Conservation (phyloP, 495 filamentous ascomycete species). For the Jackrogersella minutella region DNA sequence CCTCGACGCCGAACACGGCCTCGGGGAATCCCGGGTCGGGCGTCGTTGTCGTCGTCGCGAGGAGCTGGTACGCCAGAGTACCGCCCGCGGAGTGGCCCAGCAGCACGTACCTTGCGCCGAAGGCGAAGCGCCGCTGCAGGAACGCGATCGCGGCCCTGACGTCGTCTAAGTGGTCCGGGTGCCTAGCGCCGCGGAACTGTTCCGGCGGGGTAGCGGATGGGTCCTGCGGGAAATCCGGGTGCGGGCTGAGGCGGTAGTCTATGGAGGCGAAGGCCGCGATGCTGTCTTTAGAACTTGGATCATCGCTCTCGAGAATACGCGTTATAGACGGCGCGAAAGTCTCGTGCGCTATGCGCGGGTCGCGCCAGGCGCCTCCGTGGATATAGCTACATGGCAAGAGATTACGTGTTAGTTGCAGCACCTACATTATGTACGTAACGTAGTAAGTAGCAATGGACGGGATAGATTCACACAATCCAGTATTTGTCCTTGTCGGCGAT, state of each 20-base stretch:
- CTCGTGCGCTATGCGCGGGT: slow-evolving; percentile 66
- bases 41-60: slow-evolving; percentile 35
- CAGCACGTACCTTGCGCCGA: slow-evolving; percentile 66
- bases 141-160: slow-evolving; percentile 68
- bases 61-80: slow-evolving; percentile 73
- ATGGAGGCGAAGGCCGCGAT: slow-evolving; percentile 75
- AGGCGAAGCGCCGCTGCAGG: slow-evolving; percentile 63
- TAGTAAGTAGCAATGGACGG: background rate
- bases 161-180: slow-evolving; percentile 80
- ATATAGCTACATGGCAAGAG: slow-evolving; percentile 63
- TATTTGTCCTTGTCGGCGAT: slow-evolving; percentile 32
- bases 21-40: slow-evolving; percentile 13
- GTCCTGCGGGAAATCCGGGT: slow-evolving; percentile 67
- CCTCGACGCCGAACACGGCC: slow-evolving; percentile 40
- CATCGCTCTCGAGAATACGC: slow-evolving; percentile 46
- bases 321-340: slow-evolving; percentile 59
- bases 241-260: slow-evolving; percentile 81
- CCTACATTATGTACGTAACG: background rate
- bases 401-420: slow-evolving; percentile 12
- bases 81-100: slow-evolving; percentile 82
- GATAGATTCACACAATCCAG: slow-evolving; percentile 43
- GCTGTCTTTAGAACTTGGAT: slow-evolving; percentile 28
- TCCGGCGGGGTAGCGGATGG: slow-evolving; percentile 39
- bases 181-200: slow-evolving; percentile 59
- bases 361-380: slow-evolving; percentile 91